phyloP scores from a whole-genome alignment of 2,329 filamentous ascomycete genomes.

The Colletotrichum coccodes region DNA sequence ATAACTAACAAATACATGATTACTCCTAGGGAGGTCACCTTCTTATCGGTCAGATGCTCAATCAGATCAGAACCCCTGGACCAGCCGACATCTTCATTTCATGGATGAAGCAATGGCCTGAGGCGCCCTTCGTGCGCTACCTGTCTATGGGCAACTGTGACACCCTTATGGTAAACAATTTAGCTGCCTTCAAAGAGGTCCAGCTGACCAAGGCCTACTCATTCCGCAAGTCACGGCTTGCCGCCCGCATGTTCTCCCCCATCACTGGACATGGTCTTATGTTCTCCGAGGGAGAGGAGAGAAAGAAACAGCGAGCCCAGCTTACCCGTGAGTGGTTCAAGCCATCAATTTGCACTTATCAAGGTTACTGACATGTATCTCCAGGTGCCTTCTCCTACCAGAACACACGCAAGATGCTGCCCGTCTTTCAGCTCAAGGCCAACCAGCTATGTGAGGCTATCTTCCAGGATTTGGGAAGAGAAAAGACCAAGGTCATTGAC shows the following conservation, averaged over 20 bases:
- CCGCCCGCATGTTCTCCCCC: conserved; percentile 45
- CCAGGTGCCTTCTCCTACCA: conserved; percentile 46
- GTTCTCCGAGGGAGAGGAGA: conserved; percentile 47
- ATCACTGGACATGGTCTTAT: conserved; percentile 48
- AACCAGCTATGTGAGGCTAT: conserved; percentile 40
- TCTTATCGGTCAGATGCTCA: conserved; percentile 52
- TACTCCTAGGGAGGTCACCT: conserved; percentile 46
- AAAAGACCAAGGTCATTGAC: conserved; percentile 38
- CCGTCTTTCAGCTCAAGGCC: conserved; percentile 48
- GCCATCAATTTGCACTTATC: neutral
- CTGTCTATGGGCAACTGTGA: conserved; percentile 47
- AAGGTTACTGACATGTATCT: neutral
- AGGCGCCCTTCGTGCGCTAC: conserved; percentile 50
- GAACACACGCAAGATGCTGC: conserved; percentile 49
- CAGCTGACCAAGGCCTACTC: conserved; percentile 51
- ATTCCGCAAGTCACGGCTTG: conserved; percentile 48
- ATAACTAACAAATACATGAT: neutral
- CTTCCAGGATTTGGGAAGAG: conserved; percentile 38
- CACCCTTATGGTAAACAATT: conserved; percentile 48
- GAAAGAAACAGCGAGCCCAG: conserved; percentile 46
- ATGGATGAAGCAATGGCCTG: conserved; percentile 45
- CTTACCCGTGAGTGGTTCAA: conserved; percentile 36
- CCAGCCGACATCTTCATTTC: conserved; percentile 41
- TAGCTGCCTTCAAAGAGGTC: conserved; percentile 47
- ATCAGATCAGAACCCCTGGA: conserved; percentile 41